phyloP scores from a whole-genome alignment of 805 yeast genomes.

The Teunomyces stri region DNA sequence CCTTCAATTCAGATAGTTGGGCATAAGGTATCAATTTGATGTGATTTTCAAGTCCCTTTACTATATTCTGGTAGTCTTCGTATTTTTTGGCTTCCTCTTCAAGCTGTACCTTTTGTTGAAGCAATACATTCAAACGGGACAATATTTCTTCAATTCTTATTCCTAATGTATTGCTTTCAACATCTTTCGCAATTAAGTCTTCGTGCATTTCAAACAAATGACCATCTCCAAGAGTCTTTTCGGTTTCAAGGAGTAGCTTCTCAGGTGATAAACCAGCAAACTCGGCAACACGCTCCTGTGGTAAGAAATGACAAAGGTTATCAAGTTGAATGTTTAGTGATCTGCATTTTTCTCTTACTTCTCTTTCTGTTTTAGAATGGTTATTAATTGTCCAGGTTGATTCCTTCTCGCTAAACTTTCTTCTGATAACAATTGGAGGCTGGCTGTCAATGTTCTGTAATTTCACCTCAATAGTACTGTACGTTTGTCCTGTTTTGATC shows the following conservation, averaged over 20 bases:
- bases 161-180: slow-evolving; percentile 24
- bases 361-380: slow-evolving; percentile 36
- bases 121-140: slow-evolving; percentile 29
- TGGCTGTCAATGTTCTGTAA: slow-evolving; percentile 39
- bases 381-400: slow-evolving; percentile 55
- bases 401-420: slow-evolving; percentile 47
- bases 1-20: slow-evolving; percentile 35
- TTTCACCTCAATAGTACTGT: slow-evolving; percentile 49
- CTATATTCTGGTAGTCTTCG: slow-evolving; percentile 46
- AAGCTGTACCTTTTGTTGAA: slow-evolving; percentile 35
- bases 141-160: slow-evolving; percentile 27
- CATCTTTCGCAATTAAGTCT: slow-evolving; percentile 52
- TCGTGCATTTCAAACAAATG: slow-evolving; percentile 57
- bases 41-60: slow-evolving; percentile 34
- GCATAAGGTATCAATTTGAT: slow-evolving; percentile 43
- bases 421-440: slow-evolving; percentile 37
- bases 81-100: slow-evolving; percentile 47
- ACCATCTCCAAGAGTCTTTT: slow-evolving; percentile 70
- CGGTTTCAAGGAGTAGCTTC: slow-evolving; percentile 70
- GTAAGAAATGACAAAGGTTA: slow-evolving; percentile 89
- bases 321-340: slow-evolving; percentile 77
- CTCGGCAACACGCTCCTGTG: slow-evolving; percentile 93
- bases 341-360: slow-evolving; percentile 45
- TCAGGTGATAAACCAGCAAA: slow-evolving; percentile 83
- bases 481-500: slow-evolving; percentile 62